Percentiles rank a stretch among this genome's conserved stretches.
phyloP scores from a whole-genome alignment of 805 yeast genomes.

The Yamadazyma kitorensis region DNA sequence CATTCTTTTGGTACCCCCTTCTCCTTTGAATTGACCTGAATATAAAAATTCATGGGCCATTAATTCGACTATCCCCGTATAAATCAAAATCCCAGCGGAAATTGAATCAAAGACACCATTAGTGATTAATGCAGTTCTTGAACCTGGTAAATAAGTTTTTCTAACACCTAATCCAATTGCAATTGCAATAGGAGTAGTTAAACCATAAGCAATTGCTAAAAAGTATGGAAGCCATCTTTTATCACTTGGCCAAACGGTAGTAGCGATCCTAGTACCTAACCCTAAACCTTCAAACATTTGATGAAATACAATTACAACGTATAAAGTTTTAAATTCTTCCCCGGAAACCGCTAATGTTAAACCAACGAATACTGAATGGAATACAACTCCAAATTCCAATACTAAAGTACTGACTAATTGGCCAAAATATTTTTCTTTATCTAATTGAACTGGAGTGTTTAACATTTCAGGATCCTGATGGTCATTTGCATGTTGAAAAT shows the following conservation, averaged over 20 bases:
- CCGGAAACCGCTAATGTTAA: constrained; percentile 76
- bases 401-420: constrained; percentile 49
- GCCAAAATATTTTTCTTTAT: constrained; percentile 49
- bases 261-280: constrained; percentile 64
- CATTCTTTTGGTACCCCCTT: constrained; percentile 50
- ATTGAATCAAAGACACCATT: constrained; percentile 74
- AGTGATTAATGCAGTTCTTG: constrained; percentile 57
- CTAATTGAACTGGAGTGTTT: constrained; percentile 34
- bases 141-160: constrained; percentile 54
- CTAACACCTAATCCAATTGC: constrained; percentile 80
- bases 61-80: constrained; percentile 74
- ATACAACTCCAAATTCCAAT: constrained; percentile 75
- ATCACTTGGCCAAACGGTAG: constrained; percentile 33
- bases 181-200: constrained; percentile 72
- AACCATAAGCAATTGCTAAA: constrained; percentile 45
- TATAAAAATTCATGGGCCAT: constrained; percentile 75
- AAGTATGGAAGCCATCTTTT: constrained; percentile 56
- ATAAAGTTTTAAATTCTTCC: constrained; percentile 67
- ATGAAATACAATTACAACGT: constrained; percentile 69
- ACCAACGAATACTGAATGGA: constrained; percentile 83
- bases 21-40: constrained; percentile 62
- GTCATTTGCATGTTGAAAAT: constrained; percentile 42
- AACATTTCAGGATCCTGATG: constrained; percentile 46
- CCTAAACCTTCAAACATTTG: constrained; percentile 88
- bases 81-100: constrained; percentile 74